Evolutionary conservation across 306 rosid species (phyloP).

Genomic region (Glycyrrhiza uralensis): DNA sequence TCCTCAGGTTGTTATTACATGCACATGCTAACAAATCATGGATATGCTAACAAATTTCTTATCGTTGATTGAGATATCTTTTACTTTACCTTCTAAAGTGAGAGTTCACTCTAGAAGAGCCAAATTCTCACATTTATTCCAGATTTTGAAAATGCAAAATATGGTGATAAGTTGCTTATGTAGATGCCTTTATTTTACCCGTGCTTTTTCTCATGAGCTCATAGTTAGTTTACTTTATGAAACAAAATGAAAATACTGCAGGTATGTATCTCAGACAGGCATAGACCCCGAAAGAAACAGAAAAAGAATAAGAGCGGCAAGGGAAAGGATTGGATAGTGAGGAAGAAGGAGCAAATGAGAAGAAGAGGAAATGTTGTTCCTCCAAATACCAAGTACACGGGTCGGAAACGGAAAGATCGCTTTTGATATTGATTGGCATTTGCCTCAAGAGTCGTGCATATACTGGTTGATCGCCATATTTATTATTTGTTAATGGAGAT

Average conservation of each 20-base stretch:
- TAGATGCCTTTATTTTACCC: background rate
- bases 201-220: background rate
- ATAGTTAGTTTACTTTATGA: background rate
- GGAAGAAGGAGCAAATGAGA: constrained; percentile 88
- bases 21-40: background rate
- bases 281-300: constrained; percentile 72
- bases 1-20: background rate
- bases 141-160: constrained; percentile 10
- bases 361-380: constrained; percentile 84
- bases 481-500: background rate
- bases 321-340: constrained; percentile 81
- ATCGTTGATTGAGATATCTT: background rate
- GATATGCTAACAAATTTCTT: background rate
- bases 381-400: constrained; percentile 69
- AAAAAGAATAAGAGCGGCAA: constrained; percentile 53
- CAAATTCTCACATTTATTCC: background rate
- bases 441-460: background rate
- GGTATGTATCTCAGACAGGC: constrained; percentile 73
- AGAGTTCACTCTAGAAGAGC: background rate
- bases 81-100: background rate
- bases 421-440: constrained; percentile 41
- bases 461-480: background rate
- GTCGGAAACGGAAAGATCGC: constrained; percentile 77
- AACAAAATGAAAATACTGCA: constrained; percentile 22
- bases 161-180: background rate